Base-by-base conservation (phyloP, 169 alveolate species). In the Cryptosporidium parvum region DNA sequence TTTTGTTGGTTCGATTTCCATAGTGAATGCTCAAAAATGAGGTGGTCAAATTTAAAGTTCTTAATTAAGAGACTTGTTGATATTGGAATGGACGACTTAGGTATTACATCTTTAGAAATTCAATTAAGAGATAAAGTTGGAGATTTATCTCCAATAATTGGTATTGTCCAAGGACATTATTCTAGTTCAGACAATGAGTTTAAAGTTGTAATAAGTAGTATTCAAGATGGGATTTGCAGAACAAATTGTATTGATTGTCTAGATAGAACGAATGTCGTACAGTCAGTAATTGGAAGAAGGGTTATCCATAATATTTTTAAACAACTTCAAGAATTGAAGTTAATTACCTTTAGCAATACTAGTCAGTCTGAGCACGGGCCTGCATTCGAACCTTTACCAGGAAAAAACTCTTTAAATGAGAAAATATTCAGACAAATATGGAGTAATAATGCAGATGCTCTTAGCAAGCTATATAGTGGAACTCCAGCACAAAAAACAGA, bases 221-320 rank as follows among this genome's bases (percentile, higher is more conserved):
- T 69, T 44, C 99, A 98, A 91, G 70, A 86, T 69, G 99, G 99
- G 1, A 94, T 96, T 26, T 91, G 96, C 42, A 95, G 99, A 69
- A 96, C 98, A 52, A 98, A 97, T 93, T 98, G 99, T 87, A 96
- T 98, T 86, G 99, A 98, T 92, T 98, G 99, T 68, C 91, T 98
- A 31, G 99, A 98, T 85, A 94, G 99, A 71, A 97, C 99, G 0
- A 98, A 98, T 86, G 99, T 97, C 0, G 98, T 97, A 14, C 94
- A 96, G 85, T 91, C 96, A 18, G 96, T 94, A 12, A 75, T 96
- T 80, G 95, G 95, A 26, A 92, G 98, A 85, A 89, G 91, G 44
- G 84, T 94, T 26, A 70, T 93, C 53, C 93, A 86, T 44, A 9
- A 23, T 31, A 14, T 80, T 31, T 44, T 80, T 23, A 75, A 86